Percentiles rank a stretch among this genome's conserved stretches.
phyloP scores from a whole-genome alignment of 441 rosid species.

The Populus hybrid region DNA sequence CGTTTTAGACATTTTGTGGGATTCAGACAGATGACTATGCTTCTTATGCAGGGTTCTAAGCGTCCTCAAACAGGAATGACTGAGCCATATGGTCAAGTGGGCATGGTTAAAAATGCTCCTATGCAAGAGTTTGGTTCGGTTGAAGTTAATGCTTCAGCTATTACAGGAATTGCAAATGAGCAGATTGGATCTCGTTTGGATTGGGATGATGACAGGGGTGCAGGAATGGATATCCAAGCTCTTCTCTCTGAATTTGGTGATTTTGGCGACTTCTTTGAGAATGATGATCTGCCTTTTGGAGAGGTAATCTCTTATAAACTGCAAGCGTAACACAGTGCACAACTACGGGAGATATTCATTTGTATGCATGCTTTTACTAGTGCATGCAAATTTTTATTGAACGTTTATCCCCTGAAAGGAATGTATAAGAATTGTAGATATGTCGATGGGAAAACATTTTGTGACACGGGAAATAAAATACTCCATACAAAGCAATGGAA shows the following conservation, averaged over 20 bases:
- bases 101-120: conserved; percentile 43
- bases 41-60: conserved; percentile 74
- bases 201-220: conserved; percentile 95
- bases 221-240: conserved; percentile 90
- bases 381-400: not conserved
- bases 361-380: not conserved
- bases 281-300: conserved; percentile 94
- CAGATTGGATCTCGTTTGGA: conserved; percentile 76
- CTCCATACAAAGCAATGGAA: not conserved
- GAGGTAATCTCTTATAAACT: conserved; percentile 58
- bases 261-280: conserved; percentile 98
- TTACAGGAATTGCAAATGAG: conserved; percentile 72
- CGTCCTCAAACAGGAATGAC: conserved; percentile 71
- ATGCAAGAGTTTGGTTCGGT: conserved; percentile 56
- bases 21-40: not conserved
- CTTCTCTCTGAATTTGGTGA: conserved; percentile 99
- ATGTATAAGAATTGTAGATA: not conserved
- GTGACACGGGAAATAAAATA: not conserved
- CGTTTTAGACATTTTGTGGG: not conserved
- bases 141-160: conserved; percentile 57
- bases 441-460: not conserved
- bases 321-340: conserved; percentile 3
- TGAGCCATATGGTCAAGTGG: conserved; percentile 72
- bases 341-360: not conserved
- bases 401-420: not conserved